Base-by-base conservation (phyloP, 1,284 basidiomycete species). In the Austroboletus novae-zelandiae region DNA sequence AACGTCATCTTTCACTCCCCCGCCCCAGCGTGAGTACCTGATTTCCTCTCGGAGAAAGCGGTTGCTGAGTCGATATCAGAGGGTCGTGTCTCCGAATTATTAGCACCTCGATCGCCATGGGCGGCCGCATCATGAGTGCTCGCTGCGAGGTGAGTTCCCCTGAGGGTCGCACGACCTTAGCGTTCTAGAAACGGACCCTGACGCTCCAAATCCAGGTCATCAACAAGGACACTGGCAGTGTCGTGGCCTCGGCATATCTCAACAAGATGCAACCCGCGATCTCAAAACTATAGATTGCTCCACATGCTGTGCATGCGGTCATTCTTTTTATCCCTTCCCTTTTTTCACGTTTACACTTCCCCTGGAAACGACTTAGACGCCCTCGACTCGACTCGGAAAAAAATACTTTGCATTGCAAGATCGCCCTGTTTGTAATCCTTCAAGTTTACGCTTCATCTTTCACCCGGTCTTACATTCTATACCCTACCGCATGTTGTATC, bases 1-100 rank as follows among this genome's bases (percentile, higher is more conserved):
- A 83, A 81, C 54, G 71, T 88, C 30, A 62, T 79, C 37, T 88
- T 83, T 66, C 85, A 85, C 61, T 74, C 84, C 13, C 84, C 84
- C 11, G 83, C 82, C 5, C 71, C 82, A 9, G 58, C 73, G 84
- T 83, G 62, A 67, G 80, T 71, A 9, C 15, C 40, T 45, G 27
- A 2, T 31, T 9, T 39, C 50, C 40, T 30, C 23, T 34, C 18
- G 14, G 20, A 30, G 48, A 51, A 14, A 18, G n/a, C 9, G 23
- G 11, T 23, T 5, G 4, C 7, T 23, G 37, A 9, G 9, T 10
- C 23, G 31, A 29, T 39, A 1, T 15, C 52, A 86, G 83, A 40
- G 83, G 82, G 45, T 75, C 79, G 13, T 66, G 68, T 56, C 71
- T 87, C 43, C 76, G 71, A 23, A 83, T 88, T 41, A 66, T 76